Conservation (phyloP, 129 eudicot species). For the Tagetes patula region DNA sequence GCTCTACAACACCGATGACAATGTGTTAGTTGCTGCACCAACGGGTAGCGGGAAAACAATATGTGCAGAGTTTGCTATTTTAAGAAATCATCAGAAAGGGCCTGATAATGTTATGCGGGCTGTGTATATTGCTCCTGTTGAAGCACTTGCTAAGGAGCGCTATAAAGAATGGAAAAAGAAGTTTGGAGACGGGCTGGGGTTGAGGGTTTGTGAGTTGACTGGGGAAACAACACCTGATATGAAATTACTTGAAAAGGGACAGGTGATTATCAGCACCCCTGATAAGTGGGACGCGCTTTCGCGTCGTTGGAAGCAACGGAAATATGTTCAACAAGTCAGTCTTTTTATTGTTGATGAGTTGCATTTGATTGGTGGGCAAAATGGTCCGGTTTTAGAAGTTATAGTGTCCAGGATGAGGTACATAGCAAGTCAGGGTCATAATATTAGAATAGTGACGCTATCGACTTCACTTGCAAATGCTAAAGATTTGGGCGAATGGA, state of each 20-base stretch:
- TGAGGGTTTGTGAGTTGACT: constrained; percentile 74
- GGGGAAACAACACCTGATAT: constrained; percentile 85
- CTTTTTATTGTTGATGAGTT: constrained; percentile 90
- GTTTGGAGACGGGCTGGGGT: constrained; percentile 82
- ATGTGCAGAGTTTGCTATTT: constrained; percentile 87
- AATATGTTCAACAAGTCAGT: constrained; percentile 78
- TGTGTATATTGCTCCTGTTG: constrained; percentile 92
- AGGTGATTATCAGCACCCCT: constrained; percentile 83
- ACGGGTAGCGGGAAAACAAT: constrained; percentile 98
- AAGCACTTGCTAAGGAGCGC: constrained; percentile 88
- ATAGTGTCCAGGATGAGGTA: constrained; percentile 92
- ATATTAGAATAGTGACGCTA: constrained; percentile 78
- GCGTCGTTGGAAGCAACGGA: constrained; percentile 93
- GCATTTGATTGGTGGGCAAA: constrained; percentile 92
- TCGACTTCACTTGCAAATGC: constrained; percentile 95
- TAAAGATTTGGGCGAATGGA: constrained; percentile 97
- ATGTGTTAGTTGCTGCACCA: constrained; percentile 94
- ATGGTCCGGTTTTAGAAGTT: constrained; percentile 82
- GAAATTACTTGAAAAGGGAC: constrained; percentile 79
- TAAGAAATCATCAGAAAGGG: constrained; percentile 76
- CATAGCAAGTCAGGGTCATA: constrained; percentile 77
- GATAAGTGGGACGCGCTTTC: constrained; percentile 95
- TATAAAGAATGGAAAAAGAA: constrained; percentile 76
- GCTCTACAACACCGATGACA: constrained; percentile 86
- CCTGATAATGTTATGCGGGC: constrained; percentile 71